A percentile compares a stretch with the other conserved stretches of the same genome.
Evolutionary conservation across 2,329 filamentous ascomycete species (phyloP).

Genomic region (Camillea tinctor): DNA sequence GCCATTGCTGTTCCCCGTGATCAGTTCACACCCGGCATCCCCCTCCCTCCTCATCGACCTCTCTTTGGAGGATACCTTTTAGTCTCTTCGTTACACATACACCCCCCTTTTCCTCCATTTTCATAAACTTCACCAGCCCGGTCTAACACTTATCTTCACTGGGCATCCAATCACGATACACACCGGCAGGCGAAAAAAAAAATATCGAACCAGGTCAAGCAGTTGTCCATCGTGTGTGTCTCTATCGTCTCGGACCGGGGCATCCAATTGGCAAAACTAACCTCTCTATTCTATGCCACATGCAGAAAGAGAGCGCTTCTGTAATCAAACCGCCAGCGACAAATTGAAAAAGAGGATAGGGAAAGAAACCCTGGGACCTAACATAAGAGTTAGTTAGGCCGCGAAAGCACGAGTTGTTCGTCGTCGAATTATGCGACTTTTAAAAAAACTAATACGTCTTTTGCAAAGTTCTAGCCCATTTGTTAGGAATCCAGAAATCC

Average conservation of each 20-base stretch:
- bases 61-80: neutral
- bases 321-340: slow-evolving; percentile 15
- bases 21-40: neutral
- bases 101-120: too few relatives aligned
- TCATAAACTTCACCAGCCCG: neutral
- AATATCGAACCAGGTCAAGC: slow-evolving; percentile 4
- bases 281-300: slow-evolving; percentile 5
- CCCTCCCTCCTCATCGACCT: neutral
- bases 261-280: neutral
- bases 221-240: neutral
- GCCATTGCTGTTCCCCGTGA: neutral
- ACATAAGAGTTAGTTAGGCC: neutral
- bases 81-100: neutral
- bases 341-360: neutral
- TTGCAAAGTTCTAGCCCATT: neutral
- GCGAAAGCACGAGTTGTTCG: neutral
- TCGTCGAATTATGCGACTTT: neutral
- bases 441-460: neutral
- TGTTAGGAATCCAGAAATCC: too few relatives aligned
- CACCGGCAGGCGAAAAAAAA: neutral
- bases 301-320: slow-evolving; percentile 13
- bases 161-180: neutral
- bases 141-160: neutral
- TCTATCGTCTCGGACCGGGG: neutral
- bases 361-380: too few relatives aligned